phyloP scores from a whole-genome alignment of 2,329 filamentous ascomycete species.

The Nigrograna mackinnonii region DNA sequence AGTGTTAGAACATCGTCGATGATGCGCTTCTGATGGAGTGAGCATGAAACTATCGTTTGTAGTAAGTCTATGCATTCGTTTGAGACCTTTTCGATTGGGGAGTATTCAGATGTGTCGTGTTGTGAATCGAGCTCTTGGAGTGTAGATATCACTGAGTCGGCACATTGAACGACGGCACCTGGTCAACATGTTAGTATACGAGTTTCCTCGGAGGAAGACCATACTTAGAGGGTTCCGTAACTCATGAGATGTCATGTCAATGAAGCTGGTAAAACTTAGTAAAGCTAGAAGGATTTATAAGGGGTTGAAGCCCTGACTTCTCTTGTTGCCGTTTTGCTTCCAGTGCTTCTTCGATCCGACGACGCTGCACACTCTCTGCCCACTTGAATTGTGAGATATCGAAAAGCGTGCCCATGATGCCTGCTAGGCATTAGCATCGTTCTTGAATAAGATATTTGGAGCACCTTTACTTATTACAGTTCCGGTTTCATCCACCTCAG shows the following conservation, averaged over 20 bases:
- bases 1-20: slow-evolving; percentile 41
- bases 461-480: slow-evolving; percentile 27
- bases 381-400: slow-evolving; percentile 43
- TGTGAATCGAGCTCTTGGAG: slow-evolving; percentile 17
- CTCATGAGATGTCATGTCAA: slow-evolving; percentile 3
- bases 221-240: slow-evolving; percentile 2
- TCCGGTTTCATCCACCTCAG: slow-evolving; percentile 24
- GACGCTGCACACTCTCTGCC: slow-evolving; percentile 38
- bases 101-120: slow-evolving; percentile 11
- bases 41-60: slow-evolving; percentile 41
- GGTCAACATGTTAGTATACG: too few species aligned
- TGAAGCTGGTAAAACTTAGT: too few species aligned
- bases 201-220: too few species aligned
- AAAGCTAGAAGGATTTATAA: too few species aligned
- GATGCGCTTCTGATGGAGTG: slow-evolving; percentile 38
- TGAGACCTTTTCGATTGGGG: slow-evolving; percentile 15
- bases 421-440: too few species aligned
- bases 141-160: slow-evolving; percentile 44
- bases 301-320: too few species aligned
- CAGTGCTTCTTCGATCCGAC: slow-evolving; percentile 36
- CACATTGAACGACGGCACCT: slow-evolving; percentile 47
- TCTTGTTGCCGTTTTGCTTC: slow-evolving; percentile 43
- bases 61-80: not conserved
- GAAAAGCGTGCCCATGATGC: slow-evolving; percentile 39
- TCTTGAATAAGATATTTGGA: too few species aligned